phyloP scores from a whole-genome alignment of 1,139 yeast species.

The Debaryomyces subglobosus region DNA sequence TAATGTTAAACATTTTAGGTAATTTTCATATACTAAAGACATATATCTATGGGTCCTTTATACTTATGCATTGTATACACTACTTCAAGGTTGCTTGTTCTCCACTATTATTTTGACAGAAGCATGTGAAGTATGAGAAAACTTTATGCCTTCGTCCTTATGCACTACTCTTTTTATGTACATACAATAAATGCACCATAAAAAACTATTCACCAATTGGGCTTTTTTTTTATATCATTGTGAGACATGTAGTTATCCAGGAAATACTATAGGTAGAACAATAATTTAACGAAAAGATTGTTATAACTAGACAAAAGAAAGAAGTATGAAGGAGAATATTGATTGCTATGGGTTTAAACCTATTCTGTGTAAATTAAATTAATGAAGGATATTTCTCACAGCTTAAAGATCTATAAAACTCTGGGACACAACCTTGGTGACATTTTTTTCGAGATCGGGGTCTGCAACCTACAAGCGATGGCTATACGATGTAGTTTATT shows the following conservation, averaged over 20 bases:
- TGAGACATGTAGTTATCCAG: neutral
- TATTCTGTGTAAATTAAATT: neutral
- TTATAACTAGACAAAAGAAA: neutral
- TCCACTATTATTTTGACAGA: neutral
- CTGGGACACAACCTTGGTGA: neutral
- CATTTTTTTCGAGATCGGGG: neutral
- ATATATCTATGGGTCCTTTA: neutral
- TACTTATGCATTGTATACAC: neutral
- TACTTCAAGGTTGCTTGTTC: neutral
- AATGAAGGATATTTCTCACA: neutral
- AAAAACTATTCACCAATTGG: neutral
- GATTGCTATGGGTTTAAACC: neutral
- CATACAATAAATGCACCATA: neutral
- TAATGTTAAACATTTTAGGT: neutral
- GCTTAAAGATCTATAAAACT: neutral
- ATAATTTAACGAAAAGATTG: neutral
- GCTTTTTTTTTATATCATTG: neutral
- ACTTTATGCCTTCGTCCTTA: neutral
- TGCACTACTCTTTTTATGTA: neutral
- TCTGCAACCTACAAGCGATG: neutral
- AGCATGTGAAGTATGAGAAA: neutral
- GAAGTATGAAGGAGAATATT: neutral
- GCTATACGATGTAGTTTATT: neutral
- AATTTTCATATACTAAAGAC: neutral
- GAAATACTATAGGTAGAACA: neutral